A percentile compares a stretch with the other conserved stretches of the same genome.
phyloP scores from a whole-genome alignment of 495 filamentous ascomycete genomes.

The Trichocladium uniseriatum region DNA sequence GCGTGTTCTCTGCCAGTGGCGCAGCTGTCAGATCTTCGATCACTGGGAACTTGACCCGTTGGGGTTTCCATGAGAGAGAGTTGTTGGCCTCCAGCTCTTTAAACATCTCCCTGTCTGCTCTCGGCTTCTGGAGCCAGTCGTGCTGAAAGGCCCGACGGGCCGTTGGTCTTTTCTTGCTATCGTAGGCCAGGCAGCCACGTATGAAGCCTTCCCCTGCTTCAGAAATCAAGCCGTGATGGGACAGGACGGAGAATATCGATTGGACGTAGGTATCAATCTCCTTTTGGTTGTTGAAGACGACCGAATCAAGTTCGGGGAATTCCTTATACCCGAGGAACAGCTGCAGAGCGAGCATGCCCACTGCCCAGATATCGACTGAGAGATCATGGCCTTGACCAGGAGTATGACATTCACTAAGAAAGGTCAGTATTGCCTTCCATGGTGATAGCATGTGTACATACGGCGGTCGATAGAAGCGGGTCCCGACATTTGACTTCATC shows the following conservation, averaged over 20 bases:
- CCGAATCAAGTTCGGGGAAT: conserved; percentile 1
- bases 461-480: conserved; percentile 60
- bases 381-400: conserved; percentile 18
- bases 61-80: conserved; percentile 11
- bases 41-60: conserved; percentile 11
- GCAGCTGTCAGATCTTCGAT: conserved; percentile 7
- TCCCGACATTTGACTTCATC: conserved; percentile 57
- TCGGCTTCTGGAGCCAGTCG: conserved; percentile 37
- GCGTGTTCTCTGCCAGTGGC: neutral
- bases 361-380: conserved; percentile 42
- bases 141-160: conserved; percentile 68
- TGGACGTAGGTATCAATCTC: conserved; percentile 10
- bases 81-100: conserved; percentile 9
- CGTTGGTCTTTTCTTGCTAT: conserved; percentile 61
- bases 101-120: conserved; percentile 49
- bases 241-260: conserved; percentile 43
- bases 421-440: neutral
- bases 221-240: conserved; percentile 66
- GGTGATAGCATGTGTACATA: conserved; percentile 33
- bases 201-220: conserved; percentile 65
- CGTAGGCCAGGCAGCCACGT: conserved; percentile 60
- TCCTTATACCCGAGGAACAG: conserved; percentile 16
- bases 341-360: conserved; percentile 26
- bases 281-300: conserved; percentile 10
- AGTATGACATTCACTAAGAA: conserved; percentile 18